phyloP scores from a whole-genome alignment of 345 rosid genomes.

The Carallia brachiata region DNA sequence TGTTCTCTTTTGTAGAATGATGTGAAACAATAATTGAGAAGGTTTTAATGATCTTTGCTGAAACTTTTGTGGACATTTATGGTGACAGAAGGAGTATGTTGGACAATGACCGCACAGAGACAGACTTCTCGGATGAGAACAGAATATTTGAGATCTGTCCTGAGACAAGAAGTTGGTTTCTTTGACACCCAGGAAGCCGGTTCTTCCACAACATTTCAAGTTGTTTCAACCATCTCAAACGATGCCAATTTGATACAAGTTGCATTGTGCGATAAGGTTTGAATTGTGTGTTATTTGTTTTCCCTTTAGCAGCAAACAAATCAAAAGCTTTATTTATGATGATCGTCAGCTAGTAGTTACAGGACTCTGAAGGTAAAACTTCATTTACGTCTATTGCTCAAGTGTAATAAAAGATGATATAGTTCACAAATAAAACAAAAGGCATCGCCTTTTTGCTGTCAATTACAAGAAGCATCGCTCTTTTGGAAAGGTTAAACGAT shows the following conservation, averaged over 20 bases:
- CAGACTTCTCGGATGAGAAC: conserved; percentile 60
- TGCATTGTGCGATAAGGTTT: conserved; percentile 62
- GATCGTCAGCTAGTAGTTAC: too few relatives aligned
- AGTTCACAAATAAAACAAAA: neutral
- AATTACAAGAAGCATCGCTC: too few relatives aligned
- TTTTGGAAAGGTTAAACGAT: neutral
- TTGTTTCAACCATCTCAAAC: conserved; percentile 53
- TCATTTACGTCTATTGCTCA: neutral
- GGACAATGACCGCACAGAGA: conserved; percentile 73
- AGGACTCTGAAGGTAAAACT: too few relatives aligned
- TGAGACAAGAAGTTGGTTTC: conserved; percentile 64
- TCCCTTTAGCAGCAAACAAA: neutral
- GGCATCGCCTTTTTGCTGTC: neutral
- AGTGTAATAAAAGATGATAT: neutral
- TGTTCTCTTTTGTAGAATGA: too few relatives aligned
- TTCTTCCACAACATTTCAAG: conserved; percentile 58
- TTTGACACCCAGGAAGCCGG: conserved; percentile 61
- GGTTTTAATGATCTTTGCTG: neutral
- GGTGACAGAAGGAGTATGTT: conserved; percentile 62
- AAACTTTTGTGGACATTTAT: neutral
- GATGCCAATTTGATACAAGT: conserved; percentile 71
- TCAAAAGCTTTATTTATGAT: neutral
- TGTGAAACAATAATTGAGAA: neutral
- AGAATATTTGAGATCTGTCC: conserved; percentile 62
- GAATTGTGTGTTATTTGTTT: neutral